Conservation (phyloP, 2,329 filamentous ascomycete genomes). For the Bisporella sp. region DNA sequence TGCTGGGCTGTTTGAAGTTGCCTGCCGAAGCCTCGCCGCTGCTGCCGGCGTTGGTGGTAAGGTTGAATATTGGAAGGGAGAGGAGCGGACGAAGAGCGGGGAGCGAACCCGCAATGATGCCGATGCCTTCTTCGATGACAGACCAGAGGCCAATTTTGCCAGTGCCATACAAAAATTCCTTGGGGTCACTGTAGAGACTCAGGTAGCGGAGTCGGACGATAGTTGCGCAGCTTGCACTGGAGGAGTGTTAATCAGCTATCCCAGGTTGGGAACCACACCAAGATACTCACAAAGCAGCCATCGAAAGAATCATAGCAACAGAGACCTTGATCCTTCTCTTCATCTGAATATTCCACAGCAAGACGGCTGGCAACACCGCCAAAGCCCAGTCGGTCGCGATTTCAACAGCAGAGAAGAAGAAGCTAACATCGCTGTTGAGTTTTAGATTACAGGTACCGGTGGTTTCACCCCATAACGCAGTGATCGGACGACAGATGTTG, state of each 20-base stretch:
- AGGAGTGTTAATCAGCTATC: constrained; percentile 8
- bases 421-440: constrained; percentile 26
- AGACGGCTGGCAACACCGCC: constrained; percentile 31
- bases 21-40: constrained; percentile 6
- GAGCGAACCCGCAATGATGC: constrained; percentile 41
- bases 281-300: constrained; percentile 34
- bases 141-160: constrained; percentile 39
- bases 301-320: constrained; percentile 35
- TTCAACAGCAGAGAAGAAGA: constrained; percentile 31
- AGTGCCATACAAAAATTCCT: constrained; percentile 34
- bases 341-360: constrained; percentile 36
- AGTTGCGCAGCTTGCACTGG: constrained; percentile 30
- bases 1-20: constrained; percentile 12
- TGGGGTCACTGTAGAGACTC: constrained; percentile 31
- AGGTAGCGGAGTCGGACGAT: constrained; percentile 38
- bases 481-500: constrained; percentile 28
- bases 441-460: constrained; percentile 21
- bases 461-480: constrained; percentile 25
- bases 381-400: constrained; percentile 30
- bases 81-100: constrained; percentile 39
- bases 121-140: constrained; percentile 41
- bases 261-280: background rate
- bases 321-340: constrained; percentile 37
- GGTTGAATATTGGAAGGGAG: constrained; percentile 20
- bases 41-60: constrained; percentile 2